Conservation (phyloP, 2,329 filamentous ascomycete species). For the Tolypocladium sp. region DNA sequence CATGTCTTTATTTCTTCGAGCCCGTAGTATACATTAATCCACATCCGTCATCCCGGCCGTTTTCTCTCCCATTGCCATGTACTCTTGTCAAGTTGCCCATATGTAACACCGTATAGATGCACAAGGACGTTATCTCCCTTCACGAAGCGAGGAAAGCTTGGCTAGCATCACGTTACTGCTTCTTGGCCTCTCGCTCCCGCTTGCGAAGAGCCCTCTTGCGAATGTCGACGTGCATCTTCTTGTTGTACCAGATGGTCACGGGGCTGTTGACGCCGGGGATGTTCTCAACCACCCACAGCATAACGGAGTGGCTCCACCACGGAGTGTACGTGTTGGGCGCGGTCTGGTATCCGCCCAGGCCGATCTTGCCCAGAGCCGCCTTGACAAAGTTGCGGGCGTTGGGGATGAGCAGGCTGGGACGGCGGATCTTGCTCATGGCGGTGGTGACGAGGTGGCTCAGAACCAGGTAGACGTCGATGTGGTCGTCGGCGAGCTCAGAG, state of each 20-base stretch:
- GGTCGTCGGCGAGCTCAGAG: slow-evolving; percentile 69
- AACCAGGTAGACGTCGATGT: slow-evolving; percentile 83
- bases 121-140: background rate
- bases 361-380: slow-evolving; percentile 70
- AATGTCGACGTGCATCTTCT: slow-evolving; percentile 73
- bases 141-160: background rate
- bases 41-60: too few species aligned
- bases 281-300: slow-evolving; percentile 72
- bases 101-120: background rate
- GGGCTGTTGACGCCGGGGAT: slow-evolving; percentile 40
- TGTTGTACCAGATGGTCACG: slow-evolving; percentile 40
- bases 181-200: slow-evolving; percentile 73
- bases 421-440: slow-evolving; percentile 93
- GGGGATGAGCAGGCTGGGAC: slow-evolving; percentile 67
- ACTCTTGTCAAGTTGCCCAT: slow-evolving; percentile 13
- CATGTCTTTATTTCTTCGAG: background rate
- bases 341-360: slow-evolving; percentile 67
- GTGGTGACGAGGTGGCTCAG: slow-evolving; percentile 90
- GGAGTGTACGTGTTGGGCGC: slow-evolving; percentile 82
- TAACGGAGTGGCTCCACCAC: slow-evolving; percentile 83
- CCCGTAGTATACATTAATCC: background rate
- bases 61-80: background rate
- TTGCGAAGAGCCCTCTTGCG: slow-evolving; percentile 75
- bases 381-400: slow-evolving; percentile 76
- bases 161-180: slow-evolving; percentile 26